Conservation (phyloP, 1,284 basidiomycete species). For the Neotropicomus parvogracilis region DNA sequence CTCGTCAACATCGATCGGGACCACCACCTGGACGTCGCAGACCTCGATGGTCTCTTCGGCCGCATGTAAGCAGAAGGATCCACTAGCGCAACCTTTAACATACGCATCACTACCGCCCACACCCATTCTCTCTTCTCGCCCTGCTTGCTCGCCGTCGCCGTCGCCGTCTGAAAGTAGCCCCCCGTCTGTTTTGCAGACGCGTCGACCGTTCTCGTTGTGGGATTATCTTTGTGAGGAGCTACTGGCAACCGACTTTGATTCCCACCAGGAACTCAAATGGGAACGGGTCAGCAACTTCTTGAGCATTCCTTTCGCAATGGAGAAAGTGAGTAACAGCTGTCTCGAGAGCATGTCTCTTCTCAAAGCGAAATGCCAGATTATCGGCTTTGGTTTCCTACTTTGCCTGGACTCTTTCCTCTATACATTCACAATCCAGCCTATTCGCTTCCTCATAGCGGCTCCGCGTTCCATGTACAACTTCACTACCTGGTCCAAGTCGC, state of each 20-base stretch:
- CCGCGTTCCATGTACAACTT: slow-evolving; percentile 55
- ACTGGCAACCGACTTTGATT: slow-evolving; percentile 87
- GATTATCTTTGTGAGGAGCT: slow-evolving; percentile 88
- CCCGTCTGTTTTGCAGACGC: slow-evolving; percentile 7
- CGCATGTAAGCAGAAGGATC: slow-evolving; percentile 20
- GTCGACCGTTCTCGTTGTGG: slow-evolving; percentile 72
- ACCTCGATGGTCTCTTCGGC: slow-evolving; percentile 11
- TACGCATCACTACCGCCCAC: slow-evolving; percentile 72
- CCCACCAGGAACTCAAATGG: slow-evolving; percentile 91
- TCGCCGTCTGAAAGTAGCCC: slow-evolving; percentile 13
- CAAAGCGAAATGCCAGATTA: slow-evolving; percentile 56
- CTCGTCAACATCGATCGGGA: slow-evolving; percentile 28
- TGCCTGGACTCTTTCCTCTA: slow-evolving; percentile 98
- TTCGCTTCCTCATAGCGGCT: slow-evolving; percentile 75
- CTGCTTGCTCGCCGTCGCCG: slow-evolving; percentile 29
- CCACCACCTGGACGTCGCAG: slow-evolving; percentile 24
- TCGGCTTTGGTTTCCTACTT: slow-evolving; percentile 88
- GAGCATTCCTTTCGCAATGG: slow-evolving; percentile 87
- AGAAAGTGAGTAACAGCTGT: slow-evolving; percentile 62
- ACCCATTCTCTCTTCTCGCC: slow-evolving; percentile 52
- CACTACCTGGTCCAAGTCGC: slow-evolving; percentile 46
- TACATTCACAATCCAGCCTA: slow-evolving; percentile 96
- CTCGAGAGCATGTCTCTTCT: slow-evolving; percentile 1
- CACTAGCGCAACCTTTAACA: slow-evolving; percentile 29
- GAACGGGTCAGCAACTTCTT: slow-evolving; percentile 98